A percentile compares a stretch with the other conserved stretches of the same genome.
These are phyloP conservation scores for Gloeophyllum trabeum DNA, from an alignment of 768 basidiomycete genomes.

Conservation along the genomic window DNA sequence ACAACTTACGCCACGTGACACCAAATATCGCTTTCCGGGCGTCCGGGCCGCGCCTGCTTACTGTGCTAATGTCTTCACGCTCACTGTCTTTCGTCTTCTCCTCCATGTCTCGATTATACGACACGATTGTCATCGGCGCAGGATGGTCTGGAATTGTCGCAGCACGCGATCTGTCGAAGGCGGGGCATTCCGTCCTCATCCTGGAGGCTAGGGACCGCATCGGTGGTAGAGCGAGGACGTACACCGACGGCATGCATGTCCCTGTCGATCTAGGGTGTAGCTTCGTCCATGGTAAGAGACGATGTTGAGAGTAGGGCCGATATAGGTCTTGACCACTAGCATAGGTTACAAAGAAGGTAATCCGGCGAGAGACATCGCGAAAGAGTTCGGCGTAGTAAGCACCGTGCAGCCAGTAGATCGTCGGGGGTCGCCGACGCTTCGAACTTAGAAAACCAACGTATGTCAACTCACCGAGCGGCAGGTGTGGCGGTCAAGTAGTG, in stretches of 20 bases:
- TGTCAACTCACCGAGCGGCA: no score
- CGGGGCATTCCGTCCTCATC: neutral
- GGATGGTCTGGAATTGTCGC: neutral
- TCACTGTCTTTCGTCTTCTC: no score
- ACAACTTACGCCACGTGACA: no score
- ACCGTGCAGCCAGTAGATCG: neutral
- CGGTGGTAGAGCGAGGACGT: slow-evolving; percentile 1
- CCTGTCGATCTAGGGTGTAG: slow-evolving; percentile 1
- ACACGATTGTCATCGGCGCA: slow-evolving; percentile 1
- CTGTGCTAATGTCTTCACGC: no score
- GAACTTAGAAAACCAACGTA: no score
- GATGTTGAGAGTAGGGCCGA: neutral
- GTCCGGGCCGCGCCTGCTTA: no score
- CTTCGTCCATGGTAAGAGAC: neutral
- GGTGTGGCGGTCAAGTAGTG: no score
- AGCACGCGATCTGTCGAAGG: neutral
- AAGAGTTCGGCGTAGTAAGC: neutral
- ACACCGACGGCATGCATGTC: neutral
- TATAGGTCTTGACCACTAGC: neutral
- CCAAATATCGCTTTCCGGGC: no score
- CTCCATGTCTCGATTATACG: no score
- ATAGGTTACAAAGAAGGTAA: slow-evolving; percentile 1
- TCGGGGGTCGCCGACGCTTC: no score
- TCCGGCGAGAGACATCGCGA: slow-evolving; percentile 1
- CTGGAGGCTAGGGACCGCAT: neutral